phyloP scores from a whole-genome alignment of 192 early-diverging fungal genomes.

The Umbelopsis ramanniana region DNA sequence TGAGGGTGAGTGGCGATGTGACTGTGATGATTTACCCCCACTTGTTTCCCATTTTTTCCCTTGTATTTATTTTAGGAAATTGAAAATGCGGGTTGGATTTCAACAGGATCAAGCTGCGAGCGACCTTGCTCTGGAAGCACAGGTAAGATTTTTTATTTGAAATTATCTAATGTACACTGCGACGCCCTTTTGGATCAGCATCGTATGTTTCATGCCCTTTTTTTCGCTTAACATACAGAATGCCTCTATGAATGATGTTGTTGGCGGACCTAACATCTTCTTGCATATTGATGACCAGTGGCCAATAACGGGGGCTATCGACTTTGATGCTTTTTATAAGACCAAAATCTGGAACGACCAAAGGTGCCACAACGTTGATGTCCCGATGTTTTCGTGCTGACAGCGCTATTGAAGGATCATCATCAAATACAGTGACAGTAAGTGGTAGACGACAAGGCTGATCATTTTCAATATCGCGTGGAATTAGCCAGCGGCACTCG shows the following conservation, averaged over 20 bases:
- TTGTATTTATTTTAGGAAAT: too few relatives aligned
- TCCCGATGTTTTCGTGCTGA: slow-evolving; percentile 9
- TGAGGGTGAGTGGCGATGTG: neutral
- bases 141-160: neutral
- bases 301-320: slow-evolving; percentile 61
- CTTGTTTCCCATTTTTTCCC: too few relatives aligned
- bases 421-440: slow-evolving; percentile 43
- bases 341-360: slow-evolving; percentile 58
- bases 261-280: slow-evolving; percentile 34
- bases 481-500: slow-evolving; percentile 68
- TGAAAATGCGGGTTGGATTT: too few relatives aligned
- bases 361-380: slow-evolving; percentile 58
- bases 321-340: slow-evolving; percentile 57
- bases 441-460: slow-evolving; percentile 61
- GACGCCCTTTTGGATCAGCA: slow-evolving; percentile 14
- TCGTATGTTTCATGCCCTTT: slow-evolving; percentile 52
- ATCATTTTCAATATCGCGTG: slow-evolving; percentile 64
- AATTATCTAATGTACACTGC: slow-evolving; percentile 13
- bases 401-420: slow-evolving; percentile 16
- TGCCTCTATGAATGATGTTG: slow-evolving; percentile 28
- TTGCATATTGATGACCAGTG: slow-evolving; percentile 38
- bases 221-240: slow-evolving; percentile 46
- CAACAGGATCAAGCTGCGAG: too few relatives aligned
- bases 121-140: too few relatives aligned
- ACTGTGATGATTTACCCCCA: neutral